Evolutionary conservation across 2,329 filamentous ascomycete genomes (phyloP).

Genomic region (Blastomyces gilchristii): DNA sequence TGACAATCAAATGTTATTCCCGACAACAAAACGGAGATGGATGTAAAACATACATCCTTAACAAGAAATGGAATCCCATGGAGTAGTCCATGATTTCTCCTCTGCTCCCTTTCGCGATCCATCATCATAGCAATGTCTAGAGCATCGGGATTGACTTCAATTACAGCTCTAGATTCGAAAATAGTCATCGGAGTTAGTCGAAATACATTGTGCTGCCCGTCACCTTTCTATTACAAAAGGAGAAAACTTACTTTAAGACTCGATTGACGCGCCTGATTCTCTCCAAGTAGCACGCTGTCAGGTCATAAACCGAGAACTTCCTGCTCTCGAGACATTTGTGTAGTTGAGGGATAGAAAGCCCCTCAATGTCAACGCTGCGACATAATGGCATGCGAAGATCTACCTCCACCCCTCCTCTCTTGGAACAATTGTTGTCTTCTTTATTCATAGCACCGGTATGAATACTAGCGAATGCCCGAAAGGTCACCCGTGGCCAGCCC

Average conservation of each 20-base stretch:
- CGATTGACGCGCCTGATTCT: constrained; percentile 9
- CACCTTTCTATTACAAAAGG: neutral
- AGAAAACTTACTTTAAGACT: constrained; percentile 9
- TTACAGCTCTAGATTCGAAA: constrained; percentile 31
- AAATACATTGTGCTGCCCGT: neutral
- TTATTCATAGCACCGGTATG: neutral
- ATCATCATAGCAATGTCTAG: constrained; percentile 47
- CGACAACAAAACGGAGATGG: neutral
- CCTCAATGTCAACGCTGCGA: constrained; percentile 9
- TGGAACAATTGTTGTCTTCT: neutral
- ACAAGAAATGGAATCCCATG: constrained; percentile 62
- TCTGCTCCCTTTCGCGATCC: constrained; percentile 47
- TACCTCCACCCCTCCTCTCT: neutral
- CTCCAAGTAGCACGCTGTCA: constrained; percentile 7
- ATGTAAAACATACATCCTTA: constrained; percentile 42
- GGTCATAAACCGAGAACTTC: constrained; percentile 7
- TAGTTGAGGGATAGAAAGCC: constrained; percentile 9
- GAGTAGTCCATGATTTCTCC: constrained; percentile 47
- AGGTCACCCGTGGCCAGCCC: neutral
- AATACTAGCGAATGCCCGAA: neutral
- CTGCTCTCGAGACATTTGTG: constrained; percentile 7
- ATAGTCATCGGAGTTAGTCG: neutral
- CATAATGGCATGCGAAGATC: constrained; percentile 8
- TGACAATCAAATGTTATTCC: neutral
- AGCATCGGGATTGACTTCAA: constrained; percentile 54